Percentiles rank a stretch among this genome's conserved stretches.
These are phyloP conservation scores for Daldinia bambusicola DNA, from an alignment of 495 filamentous ascomycete genomes.

Conservation along the genomic window DNA sequence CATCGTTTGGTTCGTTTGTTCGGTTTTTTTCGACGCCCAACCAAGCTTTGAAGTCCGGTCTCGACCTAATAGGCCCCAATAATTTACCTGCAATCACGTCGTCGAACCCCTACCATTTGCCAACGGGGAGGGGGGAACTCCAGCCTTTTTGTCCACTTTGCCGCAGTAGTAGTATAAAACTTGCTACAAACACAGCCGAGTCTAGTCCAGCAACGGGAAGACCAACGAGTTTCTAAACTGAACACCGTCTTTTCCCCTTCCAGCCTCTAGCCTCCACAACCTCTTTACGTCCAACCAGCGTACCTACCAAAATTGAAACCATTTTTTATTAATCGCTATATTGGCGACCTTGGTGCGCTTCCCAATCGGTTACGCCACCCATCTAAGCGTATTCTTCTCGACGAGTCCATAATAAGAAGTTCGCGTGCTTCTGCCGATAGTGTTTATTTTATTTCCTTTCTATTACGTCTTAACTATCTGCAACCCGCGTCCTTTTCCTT, in stretches of 20 bases:
- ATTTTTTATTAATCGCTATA: constrained; percentile 38
- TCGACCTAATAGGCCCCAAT: constrained; percentile 38
- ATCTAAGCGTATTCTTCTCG: constrained; percentile 10
- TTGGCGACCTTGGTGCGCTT: constrained; percentile 24
- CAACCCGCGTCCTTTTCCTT: constrained; percentile 10
- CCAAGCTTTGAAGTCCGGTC: constrained; percentile 26
- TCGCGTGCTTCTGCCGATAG: constrained; percentile 18
- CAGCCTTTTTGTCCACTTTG: constrained; percentile 20
- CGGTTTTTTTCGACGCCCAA: constrained; percentile 12
- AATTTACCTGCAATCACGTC: constrained; percentile 39
- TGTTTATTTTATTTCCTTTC: constrained; percentile 7
- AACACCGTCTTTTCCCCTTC: constrained; percentile 21
- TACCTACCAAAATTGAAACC: background rate
- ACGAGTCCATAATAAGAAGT: constrained; percentile 13
- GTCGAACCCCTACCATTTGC: constrained; percentile 37
- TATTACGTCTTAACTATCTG: constrained; percentile 6
- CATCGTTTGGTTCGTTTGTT: constrained; percentile 19
- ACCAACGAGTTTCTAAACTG: constrained; percentile 23
- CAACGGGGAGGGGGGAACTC: constrained; percentile 19
- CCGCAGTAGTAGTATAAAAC: constrained; percentile 25
- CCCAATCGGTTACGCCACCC: constrained; percentile 21
- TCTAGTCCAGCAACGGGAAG: constrained; percentile 36
- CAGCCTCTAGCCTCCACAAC: constrained; percentile 5
- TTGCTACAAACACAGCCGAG: constrained; percentile 32
- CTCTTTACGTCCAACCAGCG: no score